These are phyloP conservation scores for Salvia splendens DNA, from an alignment of 257 asterid genomes.

Conservation along the genomic window DNA sequence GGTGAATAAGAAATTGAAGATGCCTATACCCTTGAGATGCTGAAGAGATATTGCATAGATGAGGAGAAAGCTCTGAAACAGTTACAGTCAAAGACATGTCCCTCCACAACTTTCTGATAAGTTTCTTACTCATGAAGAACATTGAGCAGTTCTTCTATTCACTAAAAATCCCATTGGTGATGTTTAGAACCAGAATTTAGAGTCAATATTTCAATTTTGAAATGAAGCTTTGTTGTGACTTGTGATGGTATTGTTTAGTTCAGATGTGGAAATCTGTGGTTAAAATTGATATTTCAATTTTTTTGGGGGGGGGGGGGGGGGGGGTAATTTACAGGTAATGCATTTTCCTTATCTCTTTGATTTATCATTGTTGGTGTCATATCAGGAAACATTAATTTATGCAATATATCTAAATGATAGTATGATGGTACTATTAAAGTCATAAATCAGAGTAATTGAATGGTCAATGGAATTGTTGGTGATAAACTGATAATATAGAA, in stretches of 20 bases:
- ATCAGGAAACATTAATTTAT: background rate
- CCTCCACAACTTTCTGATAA: slow-evolving; percentile 22
- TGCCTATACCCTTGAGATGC: slow-evolving; percentile 47
- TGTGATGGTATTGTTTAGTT: background rate
- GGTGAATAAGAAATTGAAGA: slow-evolving; percentile 59
- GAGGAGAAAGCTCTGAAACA: slow-evolving; percentile 80
- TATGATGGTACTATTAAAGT: background rate
- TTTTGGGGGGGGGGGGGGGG: too few species aligned
- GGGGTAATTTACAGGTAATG: background rate
- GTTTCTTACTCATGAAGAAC: slow-evolving; percentile 20
- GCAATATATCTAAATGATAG: background rate
- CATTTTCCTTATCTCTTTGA: background rate
- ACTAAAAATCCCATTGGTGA: background rate
- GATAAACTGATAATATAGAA: background rate
- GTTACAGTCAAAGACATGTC: slow-evolving; percentile 47
- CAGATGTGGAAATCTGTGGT: background rate
- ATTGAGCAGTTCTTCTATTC: slow-evolving; percentile 5
- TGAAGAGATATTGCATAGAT: slow-evolving; percentile 65
- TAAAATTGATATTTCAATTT: background rate
- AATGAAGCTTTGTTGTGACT: background rate
- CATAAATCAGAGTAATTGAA: background rate
- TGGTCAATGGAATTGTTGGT: background rate
- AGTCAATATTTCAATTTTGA: background rate
- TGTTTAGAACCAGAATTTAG: slow-evolving; percentile 9
- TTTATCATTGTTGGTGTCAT: too few species aligned